Conservation (phyloP, 306 rosid species). For the Sicyos edulis region DNA sequence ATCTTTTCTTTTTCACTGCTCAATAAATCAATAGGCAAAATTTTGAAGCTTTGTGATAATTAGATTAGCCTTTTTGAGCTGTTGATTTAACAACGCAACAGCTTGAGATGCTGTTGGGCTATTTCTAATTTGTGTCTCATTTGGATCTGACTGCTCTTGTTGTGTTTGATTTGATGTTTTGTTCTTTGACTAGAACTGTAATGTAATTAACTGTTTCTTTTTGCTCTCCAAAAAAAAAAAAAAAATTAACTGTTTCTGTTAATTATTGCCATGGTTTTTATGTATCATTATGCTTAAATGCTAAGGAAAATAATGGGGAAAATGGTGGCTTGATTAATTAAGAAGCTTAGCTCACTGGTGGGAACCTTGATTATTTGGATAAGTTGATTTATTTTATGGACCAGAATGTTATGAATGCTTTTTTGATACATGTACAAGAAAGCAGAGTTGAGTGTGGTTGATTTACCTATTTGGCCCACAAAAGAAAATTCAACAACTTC, state of each 20-base stretch:
- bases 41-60: background rate
- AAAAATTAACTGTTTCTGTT: too few species aligned
- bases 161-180: background rate
- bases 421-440: background rate
- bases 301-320: background rate
- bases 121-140: background rate
- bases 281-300: background rate
- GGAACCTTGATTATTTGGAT: too few species aligned
- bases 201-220: background rate
- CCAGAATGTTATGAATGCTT: background rate
- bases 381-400: too few species aligned
- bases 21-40: too few species aligned
- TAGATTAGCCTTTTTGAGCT: too few species aligned
- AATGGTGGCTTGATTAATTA: conserved; percentile 2
- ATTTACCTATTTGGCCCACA: conserved; percentile 1
- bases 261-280: background rate
- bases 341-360: too few species aligned
- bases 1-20: background rate
- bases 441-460: background rate
- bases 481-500: background rate
- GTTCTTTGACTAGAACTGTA: background rate
- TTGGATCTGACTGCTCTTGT: conserved; percentile 3
- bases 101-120: background rate
- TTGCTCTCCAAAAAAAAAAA: too few species aligned
- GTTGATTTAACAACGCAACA: too few species aligned